Conservation (phyloP, 345 rosid species). For the Iberis pinnata region DNA sequence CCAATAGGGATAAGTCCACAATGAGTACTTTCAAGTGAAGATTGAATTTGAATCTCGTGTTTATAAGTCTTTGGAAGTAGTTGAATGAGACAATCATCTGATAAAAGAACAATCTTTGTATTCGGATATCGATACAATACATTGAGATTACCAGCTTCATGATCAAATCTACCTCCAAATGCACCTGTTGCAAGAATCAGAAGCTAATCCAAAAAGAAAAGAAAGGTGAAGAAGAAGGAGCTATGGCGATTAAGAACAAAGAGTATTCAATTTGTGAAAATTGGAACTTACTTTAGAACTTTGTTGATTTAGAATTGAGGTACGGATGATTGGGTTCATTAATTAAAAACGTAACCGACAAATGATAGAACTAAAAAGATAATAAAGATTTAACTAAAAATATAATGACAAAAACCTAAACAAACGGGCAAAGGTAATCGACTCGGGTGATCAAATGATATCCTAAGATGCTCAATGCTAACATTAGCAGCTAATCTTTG, state of each 20-base stretch:
- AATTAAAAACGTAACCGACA: too few relatives aligned
- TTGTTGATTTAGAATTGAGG: slow-evolving; percentile 39
- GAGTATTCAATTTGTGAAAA: background rate
- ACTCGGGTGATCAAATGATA: too few relatives aligned
- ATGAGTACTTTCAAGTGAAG: slow-evolving; percentile 70
- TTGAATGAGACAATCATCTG: slow-evolving; percentile 70
- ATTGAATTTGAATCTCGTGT: slow-evolving; percentile 54
- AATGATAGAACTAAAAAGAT: too few relatives aligned
- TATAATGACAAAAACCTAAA: too few relatives aligned
- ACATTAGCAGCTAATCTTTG: too few relatives aligned
- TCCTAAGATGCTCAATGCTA: too few relatives aligned
- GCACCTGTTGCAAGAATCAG: slow-evolving; percentile 90
- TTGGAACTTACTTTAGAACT: slow-evolving; percentile 46
- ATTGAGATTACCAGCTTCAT: slow-evolving; percentile 82
- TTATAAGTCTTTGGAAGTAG: slow-evolving; percentile 63
- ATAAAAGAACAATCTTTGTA: slow-evolving; percentile 51
- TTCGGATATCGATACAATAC: slow-evolving; percentile 57
- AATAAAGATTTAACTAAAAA: too few relatives aligned
- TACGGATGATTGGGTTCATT: too few relatives aligned
- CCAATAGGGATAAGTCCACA: slow-evolving; percentile 93
- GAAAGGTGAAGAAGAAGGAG: background rate
- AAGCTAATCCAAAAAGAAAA: slow-evolving; percentile 33
- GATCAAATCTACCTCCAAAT: slow-evolving; percentile 95
- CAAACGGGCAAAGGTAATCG: too few relatives aligned
- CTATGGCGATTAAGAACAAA: background rate